phyloP scores from a whole-genome alignment of 805 yeast genomes.

The Kodamaea sagamina region DNA sequence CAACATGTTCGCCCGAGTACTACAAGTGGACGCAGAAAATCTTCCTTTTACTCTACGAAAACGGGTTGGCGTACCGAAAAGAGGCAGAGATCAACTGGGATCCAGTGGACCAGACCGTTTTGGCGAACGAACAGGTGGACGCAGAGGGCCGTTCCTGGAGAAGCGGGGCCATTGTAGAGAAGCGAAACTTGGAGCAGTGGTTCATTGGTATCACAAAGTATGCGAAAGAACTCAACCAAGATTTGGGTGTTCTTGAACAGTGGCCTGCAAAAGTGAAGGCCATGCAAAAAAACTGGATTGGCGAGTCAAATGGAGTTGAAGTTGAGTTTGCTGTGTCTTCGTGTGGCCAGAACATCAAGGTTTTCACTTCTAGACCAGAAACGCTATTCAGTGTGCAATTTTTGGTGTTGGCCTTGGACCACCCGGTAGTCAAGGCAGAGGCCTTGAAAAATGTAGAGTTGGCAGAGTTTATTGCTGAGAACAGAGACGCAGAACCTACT shows the following conservation, averaged over 20 bases:
- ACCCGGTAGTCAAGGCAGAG: slow-evolving; percentile 53
- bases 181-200: slow-evolving; percentile 84
- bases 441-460: slow-evolving; percentile 44
- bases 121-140: slow-evolving; percentile 96
- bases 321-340: slow-evolving; percentile 48
- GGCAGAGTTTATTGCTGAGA: slow-evolving; percentile 50
- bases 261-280: slow-evolving; percentile 91
- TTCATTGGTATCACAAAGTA: slow-evolving; percentile 85
- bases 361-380: slow-evolving; percentile 89
- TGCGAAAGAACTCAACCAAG: slow-evolving; percentile 66
- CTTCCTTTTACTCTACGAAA: slow-evolving; percentile 68
- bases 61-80: slow-evolving; percentile 82
- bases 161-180: slow-evolving; percentile 93
- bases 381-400: slow-evolving; percentile 83
- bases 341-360: slow-evolving; percentile 36
- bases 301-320: slow-evolving; percentile 79
- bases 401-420: slow-evolving; percentile 73
- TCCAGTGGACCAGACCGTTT: slow-evolving; percentile 90
- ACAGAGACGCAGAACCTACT: slow-evolving; percentile 38
- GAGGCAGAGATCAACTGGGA: slow-evolving; percentile 97
- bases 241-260: slow-evolving; percentile 56
- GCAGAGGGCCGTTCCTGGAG: slow-evolving; percentile 91
- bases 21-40: slow-evolving; percentile 92
- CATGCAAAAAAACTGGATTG: slow-evolving; percentile 96
- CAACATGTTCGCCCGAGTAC: slow-evolving; percentile 84